These are phyloP conservation scores for Chionographis japonica DNA, from an alignment of 106 monocot species.

Conservation along the genomic window DNA sequence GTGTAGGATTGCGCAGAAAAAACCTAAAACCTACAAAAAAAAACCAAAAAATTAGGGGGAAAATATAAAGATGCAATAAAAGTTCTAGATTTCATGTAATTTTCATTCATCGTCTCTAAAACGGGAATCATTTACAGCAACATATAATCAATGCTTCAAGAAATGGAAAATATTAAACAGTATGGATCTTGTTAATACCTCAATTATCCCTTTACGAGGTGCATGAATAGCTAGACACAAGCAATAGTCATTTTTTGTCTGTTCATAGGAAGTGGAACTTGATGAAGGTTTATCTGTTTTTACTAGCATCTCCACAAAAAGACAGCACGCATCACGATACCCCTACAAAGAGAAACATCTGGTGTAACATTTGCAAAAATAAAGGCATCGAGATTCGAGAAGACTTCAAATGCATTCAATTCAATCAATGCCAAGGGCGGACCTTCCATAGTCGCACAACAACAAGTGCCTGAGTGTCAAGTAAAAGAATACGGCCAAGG, in stretches of 20 bases:
- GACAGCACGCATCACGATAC: constrained; percentile 92
- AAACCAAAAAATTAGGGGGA: too few relatives aligned
- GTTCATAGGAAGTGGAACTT: constrained; percentile 34
- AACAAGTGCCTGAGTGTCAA: constrained; percentile 94
- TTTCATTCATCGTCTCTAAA: too few relatives aligned
- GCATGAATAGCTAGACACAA: constrained; percentile 96
- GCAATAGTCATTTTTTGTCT: constrained; percentile 71
- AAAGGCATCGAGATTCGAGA: neutral
- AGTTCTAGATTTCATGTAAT: too few relatives aligned
- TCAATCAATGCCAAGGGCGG: neutral
- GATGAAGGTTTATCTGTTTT: constrained; percentile 58
- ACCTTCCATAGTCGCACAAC: constrained; percentile 98
- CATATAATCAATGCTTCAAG: too few relatives aligned
- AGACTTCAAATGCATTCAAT: neutral
- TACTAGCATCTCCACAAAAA: constrained; percentile 82
- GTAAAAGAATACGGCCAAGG: constrained; percentile 81
- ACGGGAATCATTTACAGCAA: too few relatives aligned
- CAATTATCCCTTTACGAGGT: constrained; percentile 84
- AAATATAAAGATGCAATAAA: too few relatives aligned
- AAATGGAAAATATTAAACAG: neutral
- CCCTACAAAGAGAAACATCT: constrained; percentile 45
- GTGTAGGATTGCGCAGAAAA: too few relatives aligned
- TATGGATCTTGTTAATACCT: constrained; percentile 39
- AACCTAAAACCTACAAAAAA: too few relatives aligned
- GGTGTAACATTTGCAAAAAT: neutral